Evolutionary conservation across 176 grass and related monocot genomes (phyloP).

Genomic region (Musa itinerans): DNA sequence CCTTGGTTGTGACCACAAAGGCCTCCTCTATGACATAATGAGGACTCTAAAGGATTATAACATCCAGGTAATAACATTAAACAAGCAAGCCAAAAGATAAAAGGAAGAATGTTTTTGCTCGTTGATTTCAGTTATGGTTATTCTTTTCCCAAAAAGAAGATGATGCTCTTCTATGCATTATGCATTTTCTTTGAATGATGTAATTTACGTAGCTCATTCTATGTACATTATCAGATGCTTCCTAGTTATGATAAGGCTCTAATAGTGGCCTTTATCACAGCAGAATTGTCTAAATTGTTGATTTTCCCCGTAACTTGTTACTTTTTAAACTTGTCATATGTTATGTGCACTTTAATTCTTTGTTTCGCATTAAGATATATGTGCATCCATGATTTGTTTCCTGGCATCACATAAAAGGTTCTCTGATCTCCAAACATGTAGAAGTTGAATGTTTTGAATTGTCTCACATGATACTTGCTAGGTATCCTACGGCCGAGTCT

Average conservation of each 20-base stretch:
- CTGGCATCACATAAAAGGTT: not conserved
- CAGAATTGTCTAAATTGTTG: not conserved
- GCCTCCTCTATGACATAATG: slow-evolving; percentile 77
- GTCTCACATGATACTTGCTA: not conserved
- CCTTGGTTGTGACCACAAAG: slow-evolving; percentile 56
- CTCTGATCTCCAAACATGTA: not conserved
- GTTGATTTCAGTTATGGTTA: not conserved
- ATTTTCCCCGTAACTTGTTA: not conserved
- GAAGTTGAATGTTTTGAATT: not conserved
- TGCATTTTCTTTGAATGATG: too few species aligned
- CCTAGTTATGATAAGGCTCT: too few species aligned
- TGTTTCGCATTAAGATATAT: not conserved
- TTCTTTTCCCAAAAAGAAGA: not conserved
- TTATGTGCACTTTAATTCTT: not conserved
- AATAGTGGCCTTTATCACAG: not conserved
- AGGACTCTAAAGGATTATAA: slow-evolving; percentile 72
- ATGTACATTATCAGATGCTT: too few species aligned
- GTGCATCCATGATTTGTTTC: not conserved
- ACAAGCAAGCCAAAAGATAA: too few species aligned
- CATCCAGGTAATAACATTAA: slow-evolving; percentile 52
- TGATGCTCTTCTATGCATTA: not conserved
- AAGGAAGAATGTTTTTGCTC: too few species aligned
- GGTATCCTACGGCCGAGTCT: slow-evolving; percentile 67
- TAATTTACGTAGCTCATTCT: too few species aligned
- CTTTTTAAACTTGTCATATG: not conserved